phyloP scores from a whole-genome alignment of 78 protist species.

The Protostelium mycophagum region DNA sequence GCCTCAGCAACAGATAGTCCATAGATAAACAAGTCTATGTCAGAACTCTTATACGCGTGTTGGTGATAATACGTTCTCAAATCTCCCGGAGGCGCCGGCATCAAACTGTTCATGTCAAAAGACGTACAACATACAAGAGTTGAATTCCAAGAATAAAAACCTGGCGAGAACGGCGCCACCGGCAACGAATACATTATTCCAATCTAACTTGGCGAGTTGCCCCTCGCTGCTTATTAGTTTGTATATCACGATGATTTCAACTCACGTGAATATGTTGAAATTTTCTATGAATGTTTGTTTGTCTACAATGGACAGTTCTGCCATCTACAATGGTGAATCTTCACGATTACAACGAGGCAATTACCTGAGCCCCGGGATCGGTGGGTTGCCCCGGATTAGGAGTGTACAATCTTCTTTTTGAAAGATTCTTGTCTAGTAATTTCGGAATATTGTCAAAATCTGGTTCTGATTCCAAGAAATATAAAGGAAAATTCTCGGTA shows the following conservation, averaged over 20 bases:
- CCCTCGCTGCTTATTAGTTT: background rate
- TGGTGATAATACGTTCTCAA: background rate
- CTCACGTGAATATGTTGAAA: background rate
- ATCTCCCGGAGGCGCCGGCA: background rate
- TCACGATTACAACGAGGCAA: too few species aligned
- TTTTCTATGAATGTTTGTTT: background rate
- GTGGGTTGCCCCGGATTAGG: too few species aligned
- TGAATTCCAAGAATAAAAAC: too few species aligned
- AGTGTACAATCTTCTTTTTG: background rate
- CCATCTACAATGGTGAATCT: background rate
- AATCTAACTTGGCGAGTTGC: background rate
- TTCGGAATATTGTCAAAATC: background rate
- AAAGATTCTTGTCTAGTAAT: background rate
- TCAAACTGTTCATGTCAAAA: background rate
- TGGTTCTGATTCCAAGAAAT: background rate
- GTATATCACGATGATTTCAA: too few species aligned
- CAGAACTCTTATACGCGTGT: constrained; percentile 7
- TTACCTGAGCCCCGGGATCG: background rate
- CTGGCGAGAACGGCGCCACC: constrained; percentile 67
- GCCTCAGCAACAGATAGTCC: constrained; percentile 31
- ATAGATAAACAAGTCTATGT: constrained; percentile 63
- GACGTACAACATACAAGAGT: too few species aligned
- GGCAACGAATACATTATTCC: constrained; percentile 68
- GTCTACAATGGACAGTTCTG: background rate
- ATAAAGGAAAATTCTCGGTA: background rate